Percentiles rank a stretch among this genome's conserved stretches.
These are phyloP conservation scores for Coprinellus micaceus DNA, from an alignment of 768 basidiomycete genomes.

Conservation along the genomic window DNA sequence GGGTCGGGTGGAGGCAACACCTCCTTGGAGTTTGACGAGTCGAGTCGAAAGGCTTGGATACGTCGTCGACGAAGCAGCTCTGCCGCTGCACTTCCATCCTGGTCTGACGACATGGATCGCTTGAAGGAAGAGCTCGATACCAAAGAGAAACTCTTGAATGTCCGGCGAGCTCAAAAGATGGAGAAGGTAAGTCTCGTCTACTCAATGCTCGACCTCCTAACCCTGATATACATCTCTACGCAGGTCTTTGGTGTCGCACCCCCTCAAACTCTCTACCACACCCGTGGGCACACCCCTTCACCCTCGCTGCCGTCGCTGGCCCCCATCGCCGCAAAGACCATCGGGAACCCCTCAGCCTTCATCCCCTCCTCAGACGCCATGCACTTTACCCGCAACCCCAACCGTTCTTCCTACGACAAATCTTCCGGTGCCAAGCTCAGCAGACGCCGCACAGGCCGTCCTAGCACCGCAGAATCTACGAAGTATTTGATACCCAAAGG, in stretches of 20 bases:
- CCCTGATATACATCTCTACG: background rate
- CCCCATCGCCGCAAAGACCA: conserved; percentile 12
- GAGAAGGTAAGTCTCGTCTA: conserved; percentile 56
- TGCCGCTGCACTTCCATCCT: conserved; percentile 43
- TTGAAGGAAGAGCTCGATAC: conserved; percentile 68
- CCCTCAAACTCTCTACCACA: conserved; percentile 75
- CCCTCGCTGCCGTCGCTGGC: conserved; percentile 23
- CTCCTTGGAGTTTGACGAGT: background rate
- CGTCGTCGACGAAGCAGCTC: conserved; percentile 53
- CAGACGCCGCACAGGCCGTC: conserved; percentile 29
- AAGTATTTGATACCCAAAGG: conserved; percentile 43
- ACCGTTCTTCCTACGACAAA: conserved; percentile 48
- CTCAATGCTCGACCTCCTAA: conserved; percentile 7
- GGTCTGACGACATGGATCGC: conserved; percentile 57
- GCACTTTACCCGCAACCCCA: conserved; percentile 38
- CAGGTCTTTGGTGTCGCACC: conserved; percentile 83
- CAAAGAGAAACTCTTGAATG: conserved; percentile 74
- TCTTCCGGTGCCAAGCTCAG: conserved; percentile 35
- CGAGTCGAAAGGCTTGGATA: conserved; percentile 36
- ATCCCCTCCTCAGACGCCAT: conserved; percentile 16
- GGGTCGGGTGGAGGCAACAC: conserved; percentile 22
- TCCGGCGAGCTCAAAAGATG: conserved; percentile 81
- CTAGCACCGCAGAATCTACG: conserved; percentile 64
- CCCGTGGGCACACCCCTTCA: conserved; percentile 44
- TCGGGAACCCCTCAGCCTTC: conserved; percentile 17